Base-by-base conservation (phyloP, 768 basidiomycete species). In the Trametes cubensis region DNA sequence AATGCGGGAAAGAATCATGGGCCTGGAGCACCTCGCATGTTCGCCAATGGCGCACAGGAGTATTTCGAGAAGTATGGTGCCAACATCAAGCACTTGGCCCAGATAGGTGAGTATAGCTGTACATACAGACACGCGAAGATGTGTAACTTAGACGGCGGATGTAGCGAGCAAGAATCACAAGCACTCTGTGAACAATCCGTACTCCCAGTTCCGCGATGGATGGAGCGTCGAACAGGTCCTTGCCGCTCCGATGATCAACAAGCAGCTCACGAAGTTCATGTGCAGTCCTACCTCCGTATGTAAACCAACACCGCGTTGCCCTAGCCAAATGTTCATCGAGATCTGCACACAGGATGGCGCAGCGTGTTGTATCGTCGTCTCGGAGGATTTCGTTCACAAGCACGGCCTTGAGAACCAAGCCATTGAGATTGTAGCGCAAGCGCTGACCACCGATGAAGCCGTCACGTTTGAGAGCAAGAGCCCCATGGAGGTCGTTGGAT, bases 401-500 rank as follows among this genome's bases (percentile, higher is more conserved):
- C 85, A 92, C 66, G 76, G 79, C 14, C 83, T 94, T 10, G 87
- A 93, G 74, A 94, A 92, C 70, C 92, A 94, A 69, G 90, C 91
- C 17, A 91, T 93, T 63, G 92, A 94, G 70, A 86, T 95, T 49
- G 85, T 89, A 21, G 82, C 85, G 0, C 82, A 83, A 64, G 81
- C 80, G 3, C 75, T 93, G 39, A 76, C 79, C 40, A 94, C 92
- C 0, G 93, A 94, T 69, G 78, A 80, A 14, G 78, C 84, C 2
- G 72, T 73, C 15, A 82, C 90, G 2, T 92, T 89, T 63, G 86
- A 90, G 67, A 81, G 82, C 57, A 75, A 74, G 28, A 89, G 86
- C 66, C 81, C 88, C 0, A 93, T 95, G 84, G 88, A 94, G 61
- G 79, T 92, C 3, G 84, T 89, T n/a, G 92, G 92, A 2, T 92